phyloP scores from a whole-genome alignment of 108 stramenopile species.

The Parietichytrium sp. region DNA sequence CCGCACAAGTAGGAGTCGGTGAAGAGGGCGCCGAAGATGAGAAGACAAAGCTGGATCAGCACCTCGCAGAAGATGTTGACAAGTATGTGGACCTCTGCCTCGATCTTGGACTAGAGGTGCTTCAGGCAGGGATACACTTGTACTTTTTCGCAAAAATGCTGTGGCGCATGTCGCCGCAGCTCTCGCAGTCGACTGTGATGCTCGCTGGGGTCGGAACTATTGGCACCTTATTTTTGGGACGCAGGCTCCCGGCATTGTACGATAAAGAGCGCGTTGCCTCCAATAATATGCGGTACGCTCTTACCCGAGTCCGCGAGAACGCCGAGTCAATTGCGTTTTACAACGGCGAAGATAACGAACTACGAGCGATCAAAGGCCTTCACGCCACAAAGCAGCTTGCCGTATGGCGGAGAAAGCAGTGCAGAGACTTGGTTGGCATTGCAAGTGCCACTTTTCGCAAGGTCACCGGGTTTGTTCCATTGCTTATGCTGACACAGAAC shows the following conservation, averaged over 20 bases:
- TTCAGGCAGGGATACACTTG: slow-evolving; percentile 81
- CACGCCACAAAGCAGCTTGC: not conserved
- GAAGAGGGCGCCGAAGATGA: slow-evolving; percentile 41
- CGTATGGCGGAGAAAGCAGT: not conserved
- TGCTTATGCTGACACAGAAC: not conserved
- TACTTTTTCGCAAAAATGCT: slow-evolving; percentile 82
- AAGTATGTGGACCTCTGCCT: slow-evolving; percentile 80
- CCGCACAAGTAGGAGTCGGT: slow-evolving; percentile 45
- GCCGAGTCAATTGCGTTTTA: slow-evolving; percentile 85
- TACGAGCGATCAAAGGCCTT: not conserved
- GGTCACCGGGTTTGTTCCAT: not conserved
- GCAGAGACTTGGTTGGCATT: not conserved
- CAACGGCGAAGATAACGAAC: slow-evolving; percentile 21
- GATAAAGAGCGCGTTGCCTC: slow-evolving; percentile 73
- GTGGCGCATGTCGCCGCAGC: slow-evolving; percentile 79
- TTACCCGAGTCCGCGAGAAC: slow-evolving; percentile 84
- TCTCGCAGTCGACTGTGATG: slow-evolving; percentile 78
- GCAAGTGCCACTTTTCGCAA: not conserved
- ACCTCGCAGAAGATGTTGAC: slow-evolving; percentile 88
- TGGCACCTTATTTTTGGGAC: slow-evolving; percentile 67
- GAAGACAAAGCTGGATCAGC: slow-evolving; percentile 90
- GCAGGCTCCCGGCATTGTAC: slow-evolving; percentile 74
- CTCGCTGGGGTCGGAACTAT: slow-evolving; percentile 78
- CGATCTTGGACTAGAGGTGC: slow-evolving; percentile 78
- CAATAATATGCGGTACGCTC: slow-evolving; percentile 82